A percentile compares a stretch with the other conserved stretches of the same genome.
phyloP scores from a whole-genome alignment of 139 green algal genomes.

The Volvox reticuliferus region DNA sequence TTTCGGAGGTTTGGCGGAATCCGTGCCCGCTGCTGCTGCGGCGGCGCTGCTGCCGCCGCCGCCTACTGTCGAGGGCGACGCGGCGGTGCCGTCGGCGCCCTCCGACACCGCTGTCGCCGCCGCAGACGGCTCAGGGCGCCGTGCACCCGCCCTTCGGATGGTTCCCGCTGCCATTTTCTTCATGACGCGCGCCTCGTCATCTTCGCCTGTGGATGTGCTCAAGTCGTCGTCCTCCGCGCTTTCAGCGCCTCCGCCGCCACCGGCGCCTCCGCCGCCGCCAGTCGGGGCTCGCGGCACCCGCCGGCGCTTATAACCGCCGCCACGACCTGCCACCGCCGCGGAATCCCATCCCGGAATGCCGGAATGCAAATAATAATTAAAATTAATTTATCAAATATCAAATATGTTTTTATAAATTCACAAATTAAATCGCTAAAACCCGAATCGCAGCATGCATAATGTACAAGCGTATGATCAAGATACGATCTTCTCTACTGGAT shows the following conservation, averaged over 20 bases:
- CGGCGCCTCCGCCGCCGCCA: neutral
- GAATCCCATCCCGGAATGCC: no score
- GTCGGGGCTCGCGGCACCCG: neutral
- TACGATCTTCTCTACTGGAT: no score
- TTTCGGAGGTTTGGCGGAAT: neutral
- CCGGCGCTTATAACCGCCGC: constrained; percentile 28
- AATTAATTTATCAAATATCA: no score
- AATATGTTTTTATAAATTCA: no score
- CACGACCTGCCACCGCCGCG: neutral
- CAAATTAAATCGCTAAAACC: no score
- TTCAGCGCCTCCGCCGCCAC: neutral
- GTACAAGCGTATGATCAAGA: no score
- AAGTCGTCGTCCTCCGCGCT: constrained; percentile 19
- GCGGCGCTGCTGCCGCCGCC: neutral
- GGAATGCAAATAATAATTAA: no score
- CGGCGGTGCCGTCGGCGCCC: neutral
- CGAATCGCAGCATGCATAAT: no score
- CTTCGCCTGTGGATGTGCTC: neutral
- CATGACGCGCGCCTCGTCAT: constrained; percentile 40
- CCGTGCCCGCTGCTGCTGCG: neutral
- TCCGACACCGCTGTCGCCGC: neutral
- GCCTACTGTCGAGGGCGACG: neutral
- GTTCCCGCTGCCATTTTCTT: constrained; percentile 39
- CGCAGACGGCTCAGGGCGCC: constrained; percentile 7
- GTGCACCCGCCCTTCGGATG: constrained; percentile 5